Evolutionary conservation across 192 early-diverging fungal genomes (phyloP), one percentile per base, ranked within the genome.

Genomic region (Coemansia umbellata): DNA sequence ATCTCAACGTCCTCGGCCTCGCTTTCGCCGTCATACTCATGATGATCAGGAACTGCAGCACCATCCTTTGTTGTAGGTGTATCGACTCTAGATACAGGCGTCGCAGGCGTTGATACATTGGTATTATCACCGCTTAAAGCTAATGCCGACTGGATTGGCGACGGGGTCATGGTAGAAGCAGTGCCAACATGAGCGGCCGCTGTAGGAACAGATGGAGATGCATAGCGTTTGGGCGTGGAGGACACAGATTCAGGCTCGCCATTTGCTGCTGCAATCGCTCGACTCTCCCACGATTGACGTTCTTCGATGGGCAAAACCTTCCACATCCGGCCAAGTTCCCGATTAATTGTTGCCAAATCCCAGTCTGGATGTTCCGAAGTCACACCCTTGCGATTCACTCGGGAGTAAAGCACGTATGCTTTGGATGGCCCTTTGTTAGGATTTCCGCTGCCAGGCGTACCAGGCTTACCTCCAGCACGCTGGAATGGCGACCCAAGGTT

Each of bases 401-500:
- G 67, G 47, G 74, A 77, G 33, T 70, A 77, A 33, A 53, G 62
- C 5, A 77, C 66, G 33, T 77, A 77, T 4, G 63, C 74, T 42
- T 66, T 69, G 35, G 74, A 77, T 24, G 74, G 74, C 39, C 74
- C 74, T 49, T 77, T 77, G 63, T 75, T 62, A 0, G 65, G 72
- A 21, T 68, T 68, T 11, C 60, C 54, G 19, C 43, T 35, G 17
- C 59, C 59, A 2, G 49, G 37, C 0, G 49, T 30, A 13, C 53
- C 54, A 13, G 66, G 31, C 13, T 41, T 45, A 5, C 43, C 59
- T n/a, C 50, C 40, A 8, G 54, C 17, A 23, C 58, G 55, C 8
- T 35, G 19, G 9, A 44, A 23, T 15, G 51, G 6, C 14, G 19
- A 26, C 1, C 52, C 50, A 31, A 43, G 13, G 31, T 31, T 43